Conservation (phyloP, 139 green algal species). For the Micractinium sp. region DNA sequence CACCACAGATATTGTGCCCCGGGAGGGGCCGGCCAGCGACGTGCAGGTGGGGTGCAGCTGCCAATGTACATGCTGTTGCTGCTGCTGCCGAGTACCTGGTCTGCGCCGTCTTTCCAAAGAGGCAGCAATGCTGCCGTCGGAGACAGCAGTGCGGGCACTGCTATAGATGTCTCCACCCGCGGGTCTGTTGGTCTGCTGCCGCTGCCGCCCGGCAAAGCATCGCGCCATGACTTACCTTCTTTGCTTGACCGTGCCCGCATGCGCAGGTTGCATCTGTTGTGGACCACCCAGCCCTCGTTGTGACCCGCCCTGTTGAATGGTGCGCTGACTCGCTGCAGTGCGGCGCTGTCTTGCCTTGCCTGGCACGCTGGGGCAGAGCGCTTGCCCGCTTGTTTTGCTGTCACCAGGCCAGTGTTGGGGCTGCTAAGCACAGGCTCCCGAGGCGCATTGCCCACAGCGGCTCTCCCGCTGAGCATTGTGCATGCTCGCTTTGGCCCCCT, state of each 20-base stretch:
- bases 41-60: background rate
- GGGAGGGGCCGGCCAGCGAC: conserved; percentile 1
- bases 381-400: background rate
- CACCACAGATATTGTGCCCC: background rate
- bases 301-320: conserved; percentile 81
- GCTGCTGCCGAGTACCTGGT: too few relatives aligned
- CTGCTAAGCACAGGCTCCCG: background rate
- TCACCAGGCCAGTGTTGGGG: background rate
- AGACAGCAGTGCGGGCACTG: too few relatives aligned
- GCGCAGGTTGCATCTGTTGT: conserved; percentile 46
- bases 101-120: too few relatives aligned
- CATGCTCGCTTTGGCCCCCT: too few relatives aligned
- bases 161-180: too few relatives aligned
- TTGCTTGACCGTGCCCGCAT: background rate
- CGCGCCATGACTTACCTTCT: too few relatives aligned
- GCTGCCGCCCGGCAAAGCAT: too few relatives aligned
- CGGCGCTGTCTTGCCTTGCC: background rate
- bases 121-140: too few relatives aligned
- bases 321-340: conserved; percentile 4
- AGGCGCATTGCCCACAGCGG: too few relatives aligned
- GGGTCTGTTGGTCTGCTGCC: too few relatives aligned
- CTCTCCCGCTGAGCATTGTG: background rate
- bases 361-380: background rate
- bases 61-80: too few relatives aligned
- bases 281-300: conserved; percentile 70